Evolutionary conservation across 768 basidiomycete species (phyloP), one percentile per base, ranked within the genome.

Genomic region (Nidularia sp.): DNA sequence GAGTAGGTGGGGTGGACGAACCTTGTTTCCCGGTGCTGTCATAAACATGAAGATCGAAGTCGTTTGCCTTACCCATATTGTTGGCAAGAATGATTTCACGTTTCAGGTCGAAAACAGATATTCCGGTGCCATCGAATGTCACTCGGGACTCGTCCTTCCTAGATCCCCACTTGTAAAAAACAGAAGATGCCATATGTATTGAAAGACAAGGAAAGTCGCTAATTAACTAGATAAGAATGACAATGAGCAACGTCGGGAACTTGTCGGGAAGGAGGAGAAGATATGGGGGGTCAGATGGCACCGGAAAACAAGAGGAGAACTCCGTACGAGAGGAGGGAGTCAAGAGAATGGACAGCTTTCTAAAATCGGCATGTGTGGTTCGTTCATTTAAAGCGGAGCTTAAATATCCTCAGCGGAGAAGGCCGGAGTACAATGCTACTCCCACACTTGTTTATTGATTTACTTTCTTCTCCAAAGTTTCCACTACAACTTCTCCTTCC

Each of bases 31-130:
- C 85, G 34, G 87, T 84, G 45, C 83, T 73, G 64, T 98, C 94
- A 66, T 85, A 88, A 36, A 98, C 77, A 49, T 83, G 82, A 25
- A 99, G 80, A 72, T 99, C 97, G 76, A 98, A 98, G 66, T 99
- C 97, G 65, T 88, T 93, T 53, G 92, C 93, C 78, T 93, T 95
- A 75, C 88, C 88, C 72, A 99, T 85, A 67, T 88, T 93, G 67
- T 98, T 98, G 66, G 90, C 90, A 63, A 96, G 75, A 63, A 99
- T 96, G 66, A 99, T 92, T 73, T 98, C 97, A 78, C 88, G 91
- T 76, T 99, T 99, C 71, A 99, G 78, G 73, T 99, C 97, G 78
- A 98, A 98, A 61, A 98, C 93, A 64, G 94, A 94, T 66, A 99
- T 98, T 57, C 93, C 93, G 60, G 96, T 98, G 64, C 97, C 97